phyloP scores from a whole-genome alignment of 345 rosid species.

The Heritiera littoralis region DNA sequence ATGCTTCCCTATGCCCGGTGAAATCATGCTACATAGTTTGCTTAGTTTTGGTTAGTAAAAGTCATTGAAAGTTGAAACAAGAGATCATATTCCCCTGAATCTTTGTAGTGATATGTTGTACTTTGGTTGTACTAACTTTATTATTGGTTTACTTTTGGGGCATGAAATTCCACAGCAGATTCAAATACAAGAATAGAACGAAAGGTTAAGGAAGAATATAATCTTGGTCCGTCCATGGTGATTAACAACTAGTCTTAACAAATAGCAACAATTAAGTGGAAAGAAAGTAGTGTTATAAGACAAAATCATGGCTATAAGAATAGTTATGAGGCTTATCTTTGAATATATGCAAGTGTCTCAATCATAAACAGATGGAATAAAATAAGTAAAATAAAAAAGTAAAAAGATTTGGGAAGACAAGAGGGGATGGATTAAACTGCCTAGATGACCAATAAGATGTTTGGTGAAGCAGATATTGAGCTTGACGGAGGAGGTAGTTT shows the following conservation, averaged over 20 bases:
- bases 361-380: conserved; percentile 7
- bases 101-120: background rate
- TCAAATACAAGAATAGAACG: background rate
- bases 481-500: background rate
- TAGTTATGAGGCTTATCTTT: conserved; percentile 5
- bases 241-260: conserved; percentile 7
- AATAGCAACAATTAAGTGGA: background rate
- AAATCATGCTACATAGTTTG: background rate
- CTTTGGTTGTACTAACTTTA: background rate
- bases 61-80: background rate
- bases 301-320: background rate
- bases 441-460: conserved; percentile 7
- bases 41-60: background rate
- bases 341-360: conserved; percentile 3
- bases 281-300: background rate
- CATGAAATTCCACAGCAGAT: background rate
- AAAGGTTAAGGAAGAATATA: conserved; percentile 1
- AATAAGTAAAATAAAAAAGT: background rate
- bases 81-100: background rate
- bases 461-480: conserved; percentile 1
- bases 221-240: conserved; percentile 21
- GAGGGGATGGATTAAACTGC: conserved; percentile 2
- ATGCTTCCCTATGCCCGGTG: background rate
- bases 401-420: background rate
- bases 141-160: background rate